These are phyloP conservation scores for Xylariaceae sp. DNA, from an alignment of 2,329 filamentous ascomycete genomes.

Conservation along the genomic window DNA sequence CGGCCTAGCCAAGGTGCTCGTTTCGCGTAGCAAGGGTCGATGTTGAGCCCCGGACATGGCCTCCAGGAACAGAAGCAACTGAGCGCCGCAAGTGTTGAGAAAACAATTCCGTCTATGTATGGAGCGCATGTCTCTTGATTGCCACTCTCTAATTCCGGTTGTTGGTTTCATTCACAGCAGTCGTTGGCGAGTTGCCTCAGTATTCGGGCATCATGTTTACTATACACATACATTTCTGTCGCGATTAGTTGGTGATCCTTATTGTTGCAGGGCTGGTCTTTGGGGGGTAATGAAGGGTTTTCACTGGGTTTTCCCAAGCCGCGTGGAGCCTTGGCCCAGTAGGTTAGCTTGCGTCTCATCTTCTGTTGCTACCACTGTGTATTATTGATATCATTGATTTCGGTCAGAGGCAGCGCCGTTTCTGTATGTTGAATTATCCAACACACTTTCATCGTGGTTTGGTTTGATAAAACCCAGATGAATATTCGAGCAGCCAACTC, in stretches of 20 bases:
- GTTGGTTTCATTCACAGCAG: too few relatives aligned
- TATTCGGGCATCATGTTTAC: too few relatives aligned
- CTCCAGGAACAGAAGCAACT: conserved; percentile 36
- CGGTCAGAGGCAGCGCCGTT: neutral
- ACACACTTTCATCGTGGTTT: conserved; percentile 40
- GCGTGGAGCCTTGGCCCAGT: neutral
- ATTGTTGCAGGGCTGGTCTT: neutral
- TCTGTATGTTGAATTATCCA: neutral
- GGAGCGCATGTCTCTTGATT: conserved; percentile 20
- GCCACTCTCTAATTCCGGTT: too few relatives aligned
- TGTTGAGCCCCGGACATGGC: conserved; percentile 45
- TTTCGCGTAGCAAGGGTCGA: conserved; percentile 41
- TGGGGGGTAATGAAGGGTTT: too few relatives aligned
- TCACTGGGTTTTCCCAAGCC: too few relatives aligned
- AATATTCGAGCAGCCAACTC: conserved; percentile 89
- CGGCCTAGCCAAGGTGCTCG: conserved; percentile 40
- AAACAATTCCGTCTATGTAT: too few relatives aligned
- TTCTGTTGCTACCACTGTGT: neutral
- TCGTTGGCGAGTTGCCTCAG: too few relatives aligned
- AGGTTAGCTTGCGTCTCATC: neutral
- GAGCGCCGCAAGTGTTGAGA: conserved; percentile 1
- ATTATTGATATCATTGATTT: neutral
- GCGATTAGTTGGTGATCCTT: neutral
- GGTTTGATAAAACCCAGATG: conserved; percentile 79
- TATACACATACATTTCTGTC: too few relatives aligned